phyloP scores from a whole-genome alignment of 169 alveolate genomes.

The Theileria equi region DNA sequence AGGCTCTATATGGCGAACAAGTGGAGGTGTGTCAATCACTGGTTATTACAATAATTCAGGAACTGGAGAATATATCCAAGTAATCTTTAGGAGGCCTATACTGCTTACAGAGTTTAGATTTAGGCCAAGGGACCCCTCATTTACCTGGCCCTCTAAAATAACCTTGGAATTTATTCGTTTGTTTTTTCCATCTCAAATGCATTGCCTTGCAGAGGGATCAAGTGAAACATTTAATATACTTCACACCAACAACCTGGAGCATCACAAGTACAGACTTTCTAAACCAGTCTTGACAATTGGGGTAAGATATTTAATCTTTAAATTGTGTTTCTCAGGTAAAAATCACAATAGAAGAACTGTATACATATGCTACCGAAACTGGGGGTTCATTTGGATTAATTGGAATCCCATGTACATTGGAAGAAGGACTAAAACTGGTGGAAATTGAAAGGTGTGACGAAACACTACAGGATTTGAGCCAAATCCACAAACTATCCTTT shows the following conservation, averaged over 20 bases:
- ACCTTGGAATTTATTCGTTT: constrained; percentile 44
- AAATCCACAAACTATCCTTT: constrained; percentile 36
- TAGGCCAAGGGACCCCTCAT: constrained; percentile 67
- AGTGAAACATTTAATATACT: constrained; percentile 56
- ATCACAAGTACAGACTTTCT: constrained; percentile 50
- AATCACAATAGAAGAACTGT: constrained; percentile 62
- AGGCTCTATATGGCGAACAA: constrained; percentile 62
- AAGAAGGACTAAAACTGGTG: constrained; percentile 27
- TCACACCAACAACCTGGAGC: constrained; percentile 64
- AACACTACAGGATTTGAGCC: constrained; percentile 34
- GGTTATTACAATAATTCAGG: constrained; percentile 10
- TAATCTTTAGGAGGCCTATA: constrained; percentile 65
- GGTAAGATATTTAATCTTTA: constrained; percentile 1
- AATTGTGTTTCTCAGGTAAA: constrained; percentile 5
- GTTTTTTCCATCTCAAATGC: not conserved
- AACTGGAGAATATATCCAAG: constrained; percentile 62
- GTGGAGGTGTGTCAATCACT: constrained; percentile 11
- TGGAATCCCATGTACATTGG: constrained; percentile 55
- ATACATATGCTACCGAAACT: constrained; percentile 36
- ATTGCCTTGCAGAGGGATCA: constrained; percentile 43
- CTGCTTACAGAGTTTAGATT: constrained; percentile 60
- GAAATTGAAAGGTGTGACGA: constrained; percentile 49
- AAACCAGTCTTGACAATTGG: constrained; percentile 61
- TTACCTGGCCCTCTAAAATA: constrained; percentile 69
- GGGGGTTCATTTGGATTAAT: constrained; percentile 72